Evolutionary conservation across 768 basidiomycete species (phyloP).

Genomic region (Cubamyces lactineus): DNA sequence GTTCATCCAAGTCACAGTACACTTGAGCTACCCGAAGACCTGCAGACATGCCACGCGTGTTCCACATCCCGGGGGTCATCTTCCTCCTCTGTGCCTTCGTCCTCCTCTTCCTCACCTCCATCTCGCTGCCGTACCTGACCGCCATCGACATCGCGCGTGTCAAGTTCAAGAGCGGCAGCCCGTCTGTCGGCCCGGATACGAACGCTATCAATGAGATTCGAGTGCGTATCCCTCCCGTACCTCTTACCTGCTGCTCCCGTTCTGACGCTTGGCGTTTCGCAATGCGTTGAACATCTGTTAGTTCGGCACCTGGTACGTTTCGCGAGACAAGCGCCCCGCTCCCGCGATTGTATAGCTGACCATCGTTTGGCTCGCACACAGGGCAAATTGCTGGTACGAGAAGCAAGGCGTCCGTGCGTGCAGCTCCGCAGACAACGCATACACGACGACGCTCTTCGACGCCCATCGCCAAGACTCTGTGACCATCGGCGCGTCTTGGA

Average conservation of each 20-base stretch:
- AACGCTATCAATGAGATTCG: conserved; percentile 49
- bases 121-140: conserved; percentile 72
- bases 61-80: conserved; percentile 64
- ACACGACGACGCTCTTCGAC: conserved; percentile 49
- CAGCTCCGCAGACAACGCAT: conserved; percentile 54
- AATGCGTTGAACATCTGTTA: conserved; percentile 34
- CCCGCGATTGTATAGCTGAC: not conserved
- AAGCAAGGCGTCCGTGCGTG: conserved; percentile 52
- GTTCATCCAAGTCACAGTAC: not conserved
- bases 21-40: not conserved
- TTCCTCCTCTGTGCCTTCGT: conserved; percentile 64
- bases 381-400: conserved; percentile 64
- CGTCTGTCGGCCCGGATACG: conserved; percentile 28
- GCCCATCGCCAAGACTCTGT: conserved; percentile 38
- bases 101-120: conserved; percentile 66
- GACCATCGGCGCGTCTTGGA: conserved; percentile 62
- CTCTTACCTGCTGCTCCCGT: not conserved
- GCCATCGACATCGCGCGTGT: conserved; percentile 68
- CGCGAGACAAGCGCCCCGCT: not conserved
- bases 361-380: conserved; percentile 26
- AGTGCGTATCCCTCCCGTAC: conserved; percentile 45
- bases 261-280: too few species aligned
- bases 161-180: conserved; percentile 44
- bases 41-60: conserved; percentile 30
- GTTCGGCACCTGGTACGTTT: conserved; percentile 71